A percentile compares a stretch with the other conserved stretches of the same genome.
phyloP scores from a whole-genome alignment of 2,329 filamentous ascomycete species.

The Colletotrichum ledebouriae region DNA sequence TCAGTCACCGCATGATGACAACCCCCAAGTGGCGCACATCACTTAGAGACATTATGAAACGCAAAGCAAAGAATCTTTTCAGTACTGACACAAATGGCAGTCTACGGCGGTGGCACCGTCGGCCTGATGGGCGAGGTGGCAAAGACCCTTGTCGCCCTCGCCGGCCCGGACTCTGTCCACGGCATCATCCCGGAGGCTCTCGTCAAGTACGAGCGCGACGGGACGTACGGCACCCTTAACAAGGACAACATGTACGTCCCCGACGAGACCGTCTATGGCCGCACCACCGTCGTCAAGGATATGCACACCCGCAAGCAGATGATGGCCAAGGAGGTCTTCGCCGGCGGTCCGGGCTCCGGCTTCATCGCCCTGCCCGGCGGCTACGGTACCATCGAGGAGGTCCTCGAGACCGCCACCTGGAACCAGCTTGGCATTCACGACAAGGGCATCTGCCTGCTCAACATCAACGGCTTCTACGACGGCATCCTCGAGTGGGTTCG shows the following conservation, averaged over 20 bases:
- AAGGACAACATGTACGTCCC: constrained; percentile 69
- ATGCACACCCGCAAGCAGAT: constrained; percentile 97
- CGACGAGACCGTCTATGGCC: constrained; percentile 77
- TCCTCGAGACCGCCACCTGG: constrained; percentile 93
- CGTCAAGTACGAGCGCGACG: constrained; percentile 80
- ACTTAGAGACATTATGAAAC: constrained; percentile 16
- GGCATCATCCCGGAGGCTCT: constrained; percentile 93
- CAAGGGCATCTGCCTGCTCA: constrained; percentile 83
- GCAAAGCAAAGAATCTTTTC: not conserved
- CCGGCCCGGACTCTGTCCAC: constrained; percentile 85
- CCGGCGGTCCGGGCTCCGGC: constrained; percentile 84
- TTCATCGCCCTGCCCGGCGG: constrained; percentile 92
- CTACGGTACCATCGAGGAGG: constrained; percentile 95
- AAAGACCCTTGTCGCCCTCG: constrained; percentile 84
- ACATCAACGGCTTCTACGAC: constrained; percentile 93
- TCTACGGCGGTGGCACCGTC: constrained; percentile 95
- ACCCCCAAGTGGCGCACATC: constrained; percentile 2
- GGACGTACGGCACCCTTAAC: constrained; percentile 63
- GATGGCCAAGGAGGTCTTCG: constrained; percentile 91
- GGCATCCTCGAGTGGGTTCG: constrained; percentile 86
- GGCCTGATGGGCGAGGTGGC: constrained; percentile 97
- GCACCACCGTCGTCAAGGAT: constrained; percentile 89
- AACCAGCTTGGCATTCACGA: constrained; percentile 96
- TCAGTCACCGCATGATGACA: constrained; percentile 14
- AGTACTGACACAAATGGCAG: constrained; percentile 54